These are phyloP conservation scores for Albugo laibachii DNA, from an alignment of 352 stramenopile genomes.

Conservation along the genomic window DNA sequence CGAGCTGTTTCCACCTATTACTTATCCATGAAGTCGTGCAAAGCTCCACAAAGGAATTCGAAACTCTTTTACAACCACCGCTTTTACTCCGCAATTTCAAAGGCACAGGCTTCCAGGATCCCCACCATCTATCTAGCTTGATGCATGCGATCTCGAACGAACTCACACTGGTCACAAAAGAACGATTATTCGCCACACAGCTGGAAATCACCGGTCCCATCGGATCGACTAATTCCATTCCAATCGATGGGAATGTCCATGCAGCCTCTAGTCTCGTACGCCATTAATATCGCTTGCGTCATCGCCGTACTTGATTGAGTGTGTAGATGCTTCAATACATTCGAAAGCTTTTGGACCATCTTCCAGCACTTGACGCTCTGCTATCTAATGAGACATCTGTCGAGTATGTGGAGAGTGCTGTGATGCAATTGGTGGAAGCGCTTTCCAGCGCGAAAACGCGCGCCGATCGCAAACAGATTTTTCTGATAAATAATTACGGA, in stretches of 20 bases:
- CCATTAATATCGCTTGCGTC: neutral
- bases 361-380: conserved; percentile 29
- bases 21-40: conserved; percentile 30
- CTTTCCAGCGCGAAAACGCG: conserved; percentile 30
- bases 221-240: conserved; percentile 18
- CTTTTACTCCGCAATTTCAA: conserved; percentile 43
- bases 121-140: conserved; percentile 32
- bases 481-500: conserved; percentile 87
- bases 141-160: conserved; percentile 19
- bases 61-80: conserved; percentile 22
- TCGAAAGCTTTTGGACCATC: conserved; percentile 47
- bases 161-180: conserved; percentile 23
- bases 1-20: conserved; percentile 33
- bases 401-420: conserved; percentile 29
- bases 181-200: conserved; percentile 41
- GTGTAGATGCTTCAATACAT: conserved; percentile 51
- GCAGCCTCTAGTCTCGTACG: conserved; percentile 48
- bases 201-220: conserved; percentile 30
- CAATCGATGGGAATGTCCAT: conserved; percentile 62
- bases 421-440: conserved; percentile 47
- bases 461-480: conserved; percentile 56
- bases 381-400: conserved; percentile 28
- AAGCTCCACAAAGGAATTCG: conserved; percentile 12
- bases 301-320: neutral
- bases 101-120: conserved; percentile 35